A percentile compares a stretch with the other conserved stretches of the same genome.
These are phyloP conservation scores for Intubia oerlemansii DNA, from an alignment of 2,329 filamentous ascomycete species.

Conservation along the genomic window DNA sequence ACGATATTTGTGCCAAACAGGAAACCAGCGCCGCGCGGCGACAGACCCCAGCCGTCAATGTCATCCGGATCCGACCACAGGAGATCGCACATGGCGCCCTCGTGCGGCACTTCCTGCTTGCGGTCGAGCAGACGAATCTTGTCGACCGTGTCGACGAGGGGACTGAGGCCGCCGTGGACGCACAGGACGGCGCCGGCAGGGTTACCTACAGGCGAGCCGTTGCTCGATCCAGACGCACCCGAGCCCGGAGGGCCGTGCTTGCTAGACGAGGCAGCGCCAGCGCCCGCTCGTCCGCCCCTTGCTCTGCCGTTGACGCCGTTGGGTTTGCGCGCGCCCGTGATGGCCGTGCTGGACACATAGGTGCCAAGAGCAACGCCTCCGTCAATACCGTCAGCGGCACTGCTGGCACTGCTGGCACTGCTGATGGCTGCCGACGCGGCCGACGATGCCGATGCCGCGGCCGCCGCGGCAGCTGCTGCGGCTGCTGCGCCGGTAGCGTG, in stretches of 20 bases:
- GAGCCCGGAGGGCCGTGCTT: constrained; percentile 51
- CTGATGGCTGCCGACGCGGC: no score
- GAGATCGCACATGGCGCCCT: constrained; percentile 96
- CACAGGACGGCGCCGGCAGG: constrained; percentile 72
- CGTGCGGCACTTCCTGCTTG: constrained; percentile 95
- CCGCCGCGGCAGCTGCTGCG: no score
- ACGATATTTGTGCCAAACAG: constrained; percentile 92
- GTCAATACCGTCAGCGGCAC: no score
- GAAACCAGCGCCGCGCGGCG: constrained; percentile 84
- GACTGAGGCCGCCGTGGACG: constrained; percentile 83
- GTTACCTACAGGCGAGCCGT: constrained; percentile 35
- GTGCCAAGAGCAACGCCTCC: constrained; percentile 3
- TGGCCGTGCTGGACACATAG: constrained; percentile 1
- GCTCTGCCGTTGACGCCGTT: no score
- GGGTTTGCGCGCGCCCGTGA: background rate
- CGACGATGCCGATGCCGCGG: background rate
- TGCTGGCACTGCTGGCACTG: no score
- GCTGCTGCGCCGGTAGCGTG: constrained; percentile 1
- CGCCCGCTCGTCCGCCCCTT: no score
- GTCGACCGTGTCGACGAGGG: constrained; percentile 80
- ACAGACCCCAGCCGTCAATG: constrained; percentile 90
- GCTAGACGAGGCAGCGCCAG: no score
- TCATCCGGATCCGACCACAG: constrained; percentile 97
- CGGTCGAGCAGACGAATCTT: constrained; percentile 88
- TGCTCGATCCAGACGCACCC: constrained; percentile 50